These are phyloP conservation scores for Sarocladium oryzae DNA, from an alignment of 2,329 filamentous ascomycete species.

Conservation along the genomic window DNA sequence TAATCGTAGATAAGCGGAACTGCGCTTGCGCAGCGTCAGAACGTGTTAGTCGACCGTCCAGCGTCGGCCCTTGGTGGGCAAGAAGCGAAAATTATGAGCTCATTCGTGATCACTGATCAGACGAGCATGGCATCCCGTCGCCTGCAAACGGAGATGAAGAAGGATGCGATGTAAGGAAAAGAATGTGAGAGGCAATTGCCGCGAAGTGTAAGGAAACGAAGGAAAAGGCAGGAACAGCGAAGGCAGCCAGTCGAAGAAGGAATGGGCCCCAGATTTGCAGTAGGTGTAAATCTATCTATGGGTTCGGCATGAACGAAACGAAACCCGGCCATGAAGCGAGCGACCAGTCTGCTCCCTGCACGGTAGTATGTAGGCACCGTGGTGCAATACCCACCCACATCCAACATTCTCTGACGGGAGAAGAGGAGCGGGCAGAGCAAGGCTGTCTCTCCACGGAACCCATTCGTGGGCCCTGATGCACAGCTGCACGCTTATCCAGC, in stretches of 20 bases:
- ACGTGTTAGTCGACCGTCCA: conserved; percentile 1
- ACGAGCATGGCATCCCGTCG: conserved; percentile 9
- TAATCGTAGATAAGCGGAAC: neutral
- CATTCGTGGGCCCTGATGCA: neutral
- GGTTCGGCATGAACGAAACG: conserved; percentile 9
- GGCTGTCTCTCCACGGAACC: conserved; percentile 1
- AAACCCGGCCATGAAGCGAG: neutral
- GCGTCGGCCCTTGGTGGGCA: conserved; percentile 8
- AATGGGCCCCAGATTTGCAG: conserved; percentile 2
- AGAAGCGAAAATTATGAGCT: conserved; percentile 8
- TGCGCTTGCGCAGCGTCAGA: conserved; percentile 1
- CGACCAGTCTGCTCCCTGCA: neutral
- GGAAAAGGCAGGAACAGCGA: conserved; percentile 2
- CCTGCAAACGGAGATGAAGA: conserved; percentile 9
- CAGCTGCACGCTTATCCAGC: neutral
- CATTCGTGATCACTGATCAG: conserved; percentile 8
- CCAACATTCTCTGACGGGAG: conserved; percentile 4
- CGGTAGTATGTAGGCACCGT: neutral
- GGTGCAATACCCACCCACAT: conserved; percentile 2
- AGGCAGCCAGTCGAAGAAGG: neutral
- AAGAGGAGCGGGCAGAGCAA: neutral
- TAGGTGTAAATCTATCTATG: conserved; percentile 8
- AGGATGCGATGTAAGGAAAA: conserved; percentile 4
- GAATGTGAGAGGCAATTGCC: conserved; percentile 7
- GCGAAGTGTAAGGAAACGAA: conserved; percentile 1